Percentiles rank a stretch among this genome's conserved stretches.
phyloP scores from a whole-genome alignment of 441 rosid genomes.

The Brassica balearica region DNA sequence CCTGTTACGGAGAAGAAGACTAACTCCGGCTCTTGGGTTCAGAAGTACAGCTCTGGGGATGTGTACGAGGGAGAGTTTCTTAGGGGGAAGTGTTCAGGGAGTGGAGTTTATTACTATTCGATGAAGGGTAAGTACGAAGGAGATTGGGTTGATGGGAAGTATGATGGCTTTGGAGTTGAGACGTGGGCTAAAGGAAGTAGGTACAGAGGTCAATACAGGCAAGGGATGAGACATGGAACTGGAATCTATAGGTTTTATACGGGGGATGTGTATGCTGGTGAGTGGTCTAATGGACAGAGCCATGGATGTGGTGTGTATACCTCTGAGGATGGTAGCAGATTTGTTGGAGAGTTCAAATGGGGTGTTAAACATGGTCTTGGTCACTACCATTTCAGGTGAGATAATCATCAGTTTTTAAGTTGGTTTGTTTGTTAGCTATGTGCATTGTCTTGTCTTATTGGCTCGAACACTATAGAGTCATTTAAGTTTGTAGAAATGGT shows the following conservation, averaged over 20 bases:
- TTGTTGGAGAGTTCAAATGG: constrained; percentile 68
- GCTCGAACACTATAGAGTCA: neutral
- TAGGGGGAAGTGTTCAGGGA: constrained; percentile 65
- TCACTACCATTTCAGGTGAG: constrained; percentile 66
- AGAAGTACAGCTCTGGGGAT: constrained; percentile 57
- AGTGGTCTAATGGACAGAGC: constrained; percentile 72
- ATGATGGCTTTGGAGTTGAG: constrained; percentile 73
- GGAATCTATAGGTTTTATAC: constrained; percentile 64
- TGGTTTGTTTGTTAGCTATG: neutral
- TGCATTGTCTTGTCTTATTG: neutral
- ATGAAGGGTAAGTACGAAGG: constrained; percentile 69
- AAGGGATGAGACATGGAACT: constrained; percentile 68
- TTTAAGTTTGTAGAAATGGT: neutral
- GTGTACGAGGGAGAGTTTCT: constrained; percentile 72
- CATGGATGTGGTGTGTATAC: constrained; percentile 69
- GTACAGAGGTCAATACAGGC: constrained; percentile 68
- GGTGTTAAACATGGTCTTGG: constrained; percentile 73
- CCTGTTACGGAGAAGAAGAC: constrained; percentile 49
- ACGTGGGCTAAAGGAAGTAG: constrained; percentile 77
- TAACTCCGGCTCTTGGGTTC: constrained; percentile 59
- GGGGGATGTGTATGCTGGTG: constrained; percentile 70
- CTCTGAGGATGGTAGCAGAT: constrained; percentile 64
- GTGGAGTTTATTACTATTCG: constrained; percentile 64
- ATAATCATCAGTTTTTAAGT: neutral
- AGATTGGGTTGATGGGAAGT: constrained; percentile 72